Conservation (phyloP, 2,329 filamentous ascomycete species). For the Colletotrichum noveboracense region DNA sequence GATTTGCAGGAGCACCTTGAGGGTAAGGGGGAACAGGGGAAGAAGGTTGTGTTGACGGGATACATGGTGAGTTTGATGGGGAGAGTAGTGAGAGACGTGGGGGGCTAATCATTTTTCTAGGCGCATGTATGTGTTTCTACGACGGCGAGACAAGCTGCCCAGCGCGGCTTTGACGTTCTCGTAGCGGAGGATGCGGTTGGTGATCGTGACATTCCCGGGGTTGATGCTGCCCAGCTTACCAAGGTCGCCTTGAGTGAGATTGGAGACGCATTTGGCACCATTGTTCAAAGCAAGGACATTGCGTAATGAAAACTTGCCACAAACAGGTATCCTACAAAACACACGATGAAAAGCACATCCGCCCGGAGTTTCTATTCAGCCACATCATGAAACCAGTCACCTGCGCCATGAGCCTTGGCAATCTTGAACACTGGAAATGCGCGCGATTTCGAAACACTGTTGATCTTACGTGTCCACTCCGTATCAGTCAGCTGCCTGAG, state of each 20-base stretch:
- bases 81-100: no score
- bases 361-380: background rate
- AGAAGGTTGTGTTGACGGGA: slow-evolving; percentile 66
- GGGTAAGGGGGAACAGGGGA: slow-evolving; percentile 50
- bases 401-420: background rate
- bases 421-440: background rate
- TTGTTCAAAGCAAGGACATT: slow-evolving; percentile 47
- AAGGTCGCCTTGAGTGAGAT: slow-evolving; percentile 62
- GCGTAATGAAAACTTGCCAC: background rate
- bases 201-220: slow-evolving; percentile 70
- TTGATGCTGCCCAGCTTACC: slow-evolving; percentile 56
- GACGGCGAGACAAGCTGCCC: slow-evolving; percentile 64
- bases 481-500: background rate
- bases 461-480: background rate
- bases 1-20: slow-evolving; percentile 60
- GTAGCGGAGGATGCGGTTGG: slow-evolving; percentile 68
- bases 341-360: background rate
- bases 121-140: slow-evolving; percentile 70
- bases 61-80: slow-evolving; percentile 53
- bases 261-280: slow-evolving; percentile 66
- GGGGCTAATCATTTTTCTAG: slow-evolving; percentile 32
- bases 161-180: slow-evolving; percentile 68
- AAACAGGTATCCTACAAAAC: background rate
- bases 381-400: background rate
- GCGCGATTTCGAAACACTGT: background rate